A percentile compares a stretch with the other conserved stretches of the same genome.
These are phyloP conservation scores for Aphanomyces cochlioides DNA, from an alignment of 352 stramenopile genomes.

Conservation along the genomic window DNA sequence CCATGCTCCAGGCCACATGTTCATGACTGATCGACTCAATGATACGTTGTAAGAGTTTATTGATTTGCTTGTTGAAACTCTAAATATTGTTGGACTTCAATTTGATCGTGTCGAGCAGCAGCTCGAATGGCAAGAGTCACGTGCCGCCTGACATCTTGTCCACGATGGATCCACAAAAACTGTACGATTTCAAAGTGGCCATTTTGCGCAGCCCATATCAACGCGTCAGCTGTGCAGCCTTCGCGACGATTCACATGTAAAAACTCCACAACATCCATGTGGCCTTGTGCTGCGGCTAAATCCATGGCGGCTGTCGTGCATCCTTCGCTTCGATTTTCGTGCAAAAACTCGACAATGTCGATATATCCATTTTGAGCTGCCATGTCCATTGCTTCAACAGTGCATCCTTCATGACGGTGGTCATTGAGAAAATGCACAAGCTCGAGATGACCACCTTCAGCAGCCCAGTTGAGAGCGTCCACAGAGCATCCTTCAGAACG, in stretches of 20 bases:
- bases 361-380: constrained; percentile 12
- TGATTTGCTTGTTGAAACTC: constrained; percentile 13
- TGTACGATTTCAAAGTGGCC: constrained; percentile 2
- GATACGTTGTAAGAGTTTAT: constrained; percentile 29
- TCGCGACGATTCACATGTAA: constrained; percentile 5
- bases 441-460: constrained; percentile 33
- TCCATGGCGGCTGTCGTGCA: constrained; percentile 26
- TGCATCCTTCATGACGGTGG: constrained; percentile 37
- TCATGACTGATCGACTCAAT: constrained; percentile 60
- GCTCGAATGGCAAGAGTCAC: neutral
- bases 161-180: constrained; percentile 12
- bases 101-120: constrained; percentile 3
- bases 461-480: constrained; percentile 44
- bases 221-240: constrained; percentile 13
- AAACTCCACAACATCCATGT: constrained; percentile 24
- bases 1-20: constrained; percentile 75
- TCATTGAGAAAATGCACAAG: constrained; percentile 41
- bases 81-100: neutral
- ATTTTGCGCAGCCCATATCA: constrained; percentile 13
- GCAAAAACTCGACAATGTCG: constrained; percentile 30
- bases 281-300: constrained; percentile 6
- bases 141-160: neutral
- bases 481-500: constrained; percentile 38
- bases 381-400: constrained; percentile 18
- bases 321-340: constrained; percentile 28